Evolutionary conservation across 768 basidiomycete genomes (phyloP).

Genomic region (Trichaptum fuscoviolaceum): DNA sequence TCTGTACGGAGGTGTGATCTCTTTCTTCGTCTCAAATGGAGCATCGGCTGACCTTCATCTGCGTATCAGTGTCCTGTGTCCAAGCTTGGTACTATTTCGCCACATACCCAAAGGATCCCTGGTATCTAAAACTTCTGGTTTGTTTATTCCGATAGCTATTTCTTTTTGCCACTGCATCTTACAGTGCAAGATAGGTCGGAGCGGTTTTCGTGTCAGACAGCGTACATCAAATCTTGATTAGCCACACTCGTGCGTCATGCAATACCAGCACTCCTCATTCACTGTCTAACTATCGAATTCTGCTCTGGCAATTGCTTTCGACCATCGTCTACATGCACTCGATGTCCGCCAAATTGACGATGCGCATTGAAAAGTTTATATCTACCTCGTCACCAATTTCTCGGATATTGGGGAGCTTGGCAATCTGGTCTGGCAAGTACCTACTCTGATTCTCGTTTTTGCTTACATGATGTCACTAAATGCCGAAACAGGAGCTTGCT

Average conservation of each 20-base stretch:
- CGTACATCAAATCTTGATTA: constrained; percentile 47
- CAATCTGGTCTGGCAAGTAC: constrained; percentile 37
- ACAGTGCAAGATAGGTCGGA: constrained; percentile 39
- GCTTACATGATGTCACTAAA: constrained; percentile 9
- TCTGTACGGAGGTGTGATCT: constrained; percentile 42
- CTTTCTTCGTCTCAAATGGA: not conserved
- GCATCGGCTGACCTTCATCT: constrained; percentile 1
- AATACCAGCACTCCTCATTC: not conserved
- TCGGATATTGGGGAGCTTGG: constrained; percentile 24
- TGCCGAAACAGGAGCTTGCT: constrained; percentile 41
- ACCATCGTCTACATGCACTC: not conserved
- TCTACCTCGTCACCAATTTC: constrained; percentile 41
- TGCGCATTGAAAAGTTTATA: constrained; percentile 33
- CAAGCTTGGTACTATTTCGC: constrained; percentile 53
- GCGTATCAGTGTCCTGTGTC: constrained; percentile 40
- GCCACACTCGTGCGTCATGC: constrained; percentile 37
- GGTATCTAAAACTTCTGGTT: constrained; percentile 44
- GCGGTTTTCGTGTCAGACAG: constrained; percentile 47
- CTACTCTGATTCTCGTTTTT: not conserved
- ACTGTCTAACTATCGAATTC: not conserved
- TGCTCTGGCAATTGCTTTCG: not conserved
- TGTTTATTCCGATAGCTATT: constrained; percentile 3
- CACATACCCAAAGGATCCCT: constrained; percentile 42
- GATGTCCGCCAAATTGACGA: not conserved
- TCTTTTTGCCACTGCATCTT: not conserved